Evolutionary conservation across 306 rosid species (phyloP).

Genomic region (Mimosa bimucronata): DNA sequence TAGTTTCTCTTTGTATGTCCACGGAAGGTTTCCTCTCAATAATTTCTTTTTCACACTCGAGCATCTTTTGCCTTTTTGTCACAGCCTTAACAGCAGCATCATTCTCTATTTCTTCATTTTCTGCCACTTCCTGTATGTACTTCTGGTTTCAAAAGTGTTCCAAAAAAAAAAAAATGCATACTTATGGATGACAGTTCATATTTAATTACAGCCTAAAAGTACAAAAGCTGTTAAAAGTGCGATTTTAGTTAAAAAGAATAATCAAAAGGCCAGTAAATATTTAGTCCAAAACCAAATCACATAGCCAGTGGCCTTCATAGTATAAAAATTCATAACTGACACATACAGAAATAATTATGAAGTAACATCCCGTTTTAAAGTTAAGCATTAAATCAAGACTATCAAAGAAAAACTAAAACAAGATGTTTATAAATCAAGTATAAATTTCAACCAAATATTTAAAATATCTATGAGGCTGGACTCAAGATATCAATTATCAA

Average conservation of each 20-base stretch:
- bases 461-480: constrained; percentile 13
- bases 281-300: constrained; percentile 4
- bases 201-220: neutral
- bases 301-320: constrained; percentile 11
- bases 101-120: constrained; percentile 58
- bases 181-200: constrained; percentile 3
- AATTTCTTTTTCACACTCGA: constrained; percentile 73
- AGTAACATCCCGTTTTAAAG: constrained; percentile 8
- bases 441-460: neutral
- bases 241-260: neutral
- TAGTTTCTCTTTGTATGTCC: constrained; percentile 83
- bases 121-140: constrained; percentile 66
- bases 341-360: neutral
- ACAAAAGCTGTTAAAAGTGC: neutral
- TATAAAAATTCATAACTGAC: neutral
- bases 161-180: constrained; percentile 8
- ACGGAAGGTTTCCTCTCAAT: constrained; percentile 79
- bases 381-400: constrained; percentile 10
- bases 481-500: constrained; percentile 24
- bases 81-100: constrained; percentile 69
- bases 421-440: neutral
- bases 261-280: constrained; percentile 11
- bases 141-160: constrained; percentile 24
- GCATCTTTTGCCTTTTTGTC: constrained; percentile 71
- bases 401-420: neutral